Base-by-base conservation (phyloP, 192 early-diverging fungal genomes). In the Podila horticola region DNA sequence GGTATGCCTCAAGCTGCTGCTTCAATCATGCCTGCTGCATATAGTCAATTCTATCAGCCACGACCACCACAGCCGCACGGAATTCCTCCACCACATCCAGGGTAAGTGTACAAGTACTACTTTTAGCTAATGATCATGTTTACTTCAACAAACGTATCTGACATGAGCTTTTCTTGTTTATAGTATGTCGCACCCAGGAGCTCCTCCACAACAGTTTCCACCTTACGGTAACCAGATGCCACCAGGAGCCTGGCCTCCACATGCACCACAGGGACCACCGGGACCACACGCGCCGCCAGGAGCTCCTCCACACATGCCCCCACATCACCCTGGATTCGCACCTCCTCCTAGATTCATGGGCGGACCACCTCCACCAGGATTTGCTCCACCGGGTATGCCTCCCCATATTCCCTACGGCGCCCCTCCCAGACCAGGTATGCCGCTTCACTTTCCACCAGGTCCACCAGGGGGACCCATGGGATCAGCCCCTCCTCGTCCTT, bases 11-110 rank as follows among this genome's bases (percentile, higher is more conserved):
- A 64, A 72, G 76, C 70, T 73, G 75, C 75, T 79, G 71, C 84
- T 65, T 85, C 84, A 49, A 74, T 85, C 13, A 85, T 85, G 84
- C 88, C 88, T 69, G 85, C 83, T 69, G 85, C 85, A 58, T 88
- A 88, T 67, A 88, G 87, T 38, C 87, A 88, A 75, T 88, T 86
- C 72, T 88, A 88, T 52, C 87, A 88, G 38, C 85, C 82, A 2
- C 58, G 82, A 57, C 69, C 82, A 31, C 74, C 82, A 60, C 74
- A 68, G 58, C 68, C 67, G 2, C 74, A 58, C 20, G 74, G 74
- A 55, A 65, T 79, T 52, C 67, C 65, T 22, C 60, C 52, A 55
- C 72, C 71, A 55, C 64, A 49, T 34, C 82, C 82, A 69, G 69
- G 82, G 73, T 75, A 83, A 72, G 69, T 64, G n/a, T 20, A 73